Evolutionary conservation across 2,329 filamentous ascomycete species (phyloP).

Genomic region (Hypomyces perniciosus): DNA sequence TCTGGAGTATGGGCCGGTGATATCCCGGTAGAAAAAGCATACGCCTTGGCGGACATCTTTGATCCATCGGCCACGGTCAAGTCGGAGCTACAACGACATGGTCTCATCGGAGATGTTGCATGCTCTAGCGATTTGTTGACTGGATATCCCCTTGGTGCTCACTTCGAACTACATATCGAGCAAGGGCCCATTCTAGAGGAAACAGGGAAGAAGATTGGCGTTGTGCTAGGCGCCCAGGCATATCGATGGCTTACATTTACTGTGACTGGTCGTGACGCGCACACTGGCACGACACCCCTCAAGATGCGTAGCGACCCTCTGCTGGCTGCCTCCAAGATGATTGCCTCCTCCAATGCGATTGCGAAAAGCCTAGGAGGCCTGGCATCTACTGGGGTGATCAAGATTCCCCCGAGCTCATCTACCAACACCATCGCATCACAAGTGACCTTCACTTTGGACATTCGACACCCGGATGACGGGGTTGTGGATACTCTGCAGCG

Average conservation of each 20-base stretch:
- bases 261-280: constrained; percentile 24
- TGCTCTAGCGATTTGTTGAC: constrained; percentile 11
- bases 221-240: constrained; percentile 28
- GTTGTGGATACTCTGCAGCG: constrained; percentile 42
- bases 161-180: constrained; percentile 83
- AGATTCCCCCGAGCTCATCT: constrained; percentile 53
- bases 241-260: constrained; percentile 28
- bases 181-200: constrained; percentile 59
- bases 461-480: constrained; percentile 51
- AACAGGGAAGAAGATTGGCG: constrained; percentile 22
- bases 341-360: constrained; percentile 23
- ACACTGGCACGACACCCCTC: constrained; percentile 28
- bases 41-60: constrained; percentile 55
- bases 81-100: constrained; percentile 59
- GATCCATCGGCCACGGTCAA: constrained; percentile 21
- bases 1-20: constrained; percentile 72
- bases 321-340: constrained; percentile 30
- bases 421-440: constrained; percentile 64
- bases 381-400: constrained; percentile 27
- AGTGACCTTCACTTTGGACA: constrained; percentile 62
- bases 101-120: constrained; percentile 33
- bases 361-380: constrained; percentile 22
- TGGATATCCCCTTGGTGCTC: constrained; percentile 59
- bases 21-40: constrained; percentile 57
- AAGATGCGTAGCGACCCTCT: constrained; percentile 28